These are phyloP conservation scores for Ascochyta viciae-villosae DNA, from an alignment of 2,329 filamentous ascomycete genomes.

Conservation along the genomic window DNA sequence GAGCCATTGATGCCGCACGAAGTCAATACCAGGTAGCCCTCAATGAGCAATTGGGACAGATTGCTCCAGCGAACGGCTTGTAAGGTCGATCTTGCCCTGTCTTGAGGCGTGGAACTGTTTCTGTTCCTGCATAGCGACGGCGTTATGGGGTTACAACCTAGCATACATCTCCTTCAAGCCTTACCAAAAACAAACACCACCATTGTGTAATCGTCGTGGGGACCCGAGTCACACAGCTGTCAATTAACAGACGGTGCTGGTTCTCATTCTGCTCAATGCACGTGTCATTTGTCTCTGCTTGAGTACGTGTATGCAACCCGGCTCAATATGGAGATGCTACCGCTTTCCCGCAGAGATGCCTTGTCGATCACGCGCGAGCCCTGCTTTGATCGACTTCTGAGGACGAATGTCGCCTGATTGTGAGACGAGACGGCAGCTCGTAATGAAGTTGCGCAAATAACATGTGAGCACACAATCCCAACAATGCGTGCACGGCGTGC, in stretches of 20 bases:
- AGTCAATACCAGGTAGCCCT: conserved; percentile 75
- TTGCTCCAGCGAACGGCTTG: conserved; percentile 5
- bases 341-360: conserved; percentile 2
- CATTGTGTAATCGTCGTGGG: neutral
- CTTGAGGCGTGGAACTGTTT: neutral
- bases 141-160: conserved; percentile 20
- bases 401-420: conserved; percentile 12
- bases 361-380: conserved; percentile 6
- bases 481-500: neutral
- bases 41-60: conserved; percentile 60
- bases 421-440: conserved; percentile 6
- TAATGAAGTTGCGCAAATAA: conserved; percentile 3
- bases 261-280: neutral
- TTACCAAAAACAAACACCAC: neutral
- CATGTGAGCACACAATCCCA: neutral
- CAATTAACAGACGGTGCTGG: neutral
- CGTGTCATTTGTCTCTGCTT: neutral
- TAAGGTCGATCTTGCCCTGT: neutral
- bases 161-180: neutral
- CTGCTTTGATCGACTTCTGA: conserved; percentile 7
- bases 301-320: neutral
- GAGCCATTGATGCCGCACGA: conserved; percentile 73
- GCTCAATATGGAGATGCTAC: conserved; percentile 1
- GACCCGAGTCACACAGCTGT: too few relatives aligned
- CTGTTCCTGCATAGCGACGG: conserved; percentile 44